These are phyloP conservation scores for Nicotiana tomentosiformis DNA, from an alignment of 257 asterid species.

Conservation along the genomic window DNA sequence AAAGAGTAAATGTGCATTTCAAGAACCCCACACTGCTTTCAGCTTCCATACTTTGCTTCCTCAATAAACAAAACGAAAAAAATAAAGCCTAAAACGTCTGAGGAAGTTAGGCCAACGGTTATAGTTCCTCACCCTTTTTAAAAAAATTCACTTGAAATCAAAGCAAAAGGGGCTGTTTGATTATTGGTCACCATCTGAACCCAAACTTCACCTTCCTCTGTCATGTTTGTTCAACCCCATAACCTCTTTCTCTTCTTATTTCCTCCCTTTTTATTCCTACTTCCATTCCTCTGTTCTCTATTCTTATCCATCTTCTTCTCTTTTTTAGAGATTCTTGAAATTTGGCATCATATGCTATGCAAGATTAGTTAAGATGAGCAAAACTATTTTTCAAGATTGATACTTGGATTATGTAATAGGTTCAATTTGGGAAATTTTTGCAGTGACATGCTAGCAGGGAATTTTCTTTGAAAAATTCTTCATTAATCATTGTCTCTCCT, in stretches of 20 bases:
- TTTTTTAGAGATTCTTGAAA: background rate
- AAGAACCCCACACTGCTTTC: conserved; percentile 26
- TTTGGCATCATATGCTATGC: too few relatives aligned
- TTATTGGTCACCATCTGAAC: conserved; percentile 66
- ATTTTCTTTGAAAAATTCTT: too few relatives aligned
- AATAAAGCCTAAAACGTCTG: background rate
- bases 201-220: conserved; percentile 40
- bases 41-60: conserved; percentile 38
- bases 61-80: conserved; percentile 35
- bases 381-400: background rate
- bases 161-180: conserved; percentile 48
- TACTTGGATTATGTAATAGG: background rate
- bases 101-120: conserved; percentile 66
- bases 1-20: conserved; percentile 1
- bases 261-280: conserved; percentile 24
- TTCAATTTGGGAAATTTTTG: too few relatives aligned
- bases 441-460: too few relatives aligned
- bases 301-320: background rate
- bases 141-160: conserved; percentile 41
- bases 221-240: conserved; percentile 25
- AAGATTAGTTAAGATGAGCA: background rate
- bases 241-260: conserved; percentile 25
- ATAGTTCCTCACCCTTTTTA: conserved; percentile 9
- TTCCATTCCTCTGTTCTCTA: background rate
- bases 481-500: too few relatives aligned